Percentiles rank a stretch among this genome's conserved stretches.
Conservation (phyloP, 495 filamentous ascomycete species). For the Neurospora sp. region DNA sequence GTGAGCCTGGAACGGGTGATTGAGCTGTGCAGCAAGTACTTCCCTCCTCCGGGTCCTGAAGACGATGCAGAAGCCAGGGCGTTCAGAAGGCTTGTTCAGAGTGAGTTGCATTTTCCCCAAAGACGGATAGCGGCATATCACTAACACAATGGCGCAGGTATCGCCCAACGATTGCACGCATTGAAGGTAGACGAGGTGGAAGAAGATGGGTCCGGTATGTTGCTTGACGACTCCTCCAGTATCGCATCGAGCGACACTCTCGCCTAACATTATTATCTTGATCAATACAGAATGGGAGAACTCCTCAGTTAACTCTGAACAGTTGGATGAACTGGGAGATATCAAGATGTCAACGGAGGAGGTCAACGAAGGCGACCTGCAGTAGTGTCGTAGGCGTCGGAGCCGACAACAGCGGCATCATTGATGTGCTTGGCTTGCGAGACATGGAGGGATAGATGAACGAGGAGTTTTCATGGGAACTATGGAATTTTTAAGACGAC, state of each 20-base stretch:
- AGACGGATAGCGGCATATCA: not conserved
- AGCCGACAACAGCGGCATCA: not conserved
- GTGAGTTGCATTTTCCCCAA: slow-evolving; percentile 23
- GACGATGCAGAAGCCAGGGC: slow-evolving; percentile 23
- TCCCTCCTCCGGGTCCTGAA: slow-evolving; percentile 25
- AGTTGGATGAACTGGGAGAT: slow-evolving; percentile 27
- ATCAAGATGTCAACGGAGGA: slow-evolving; percentile 27
- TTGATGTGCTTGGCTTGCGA: not conserved
- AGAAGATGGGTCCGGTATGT: slow-evolving; percentile 48
- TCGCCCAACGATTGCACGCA: slow-evolving; percentile 30
- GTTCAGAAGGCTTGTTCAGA: slow-evolving; percentile 29
- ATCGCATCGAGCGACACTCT: slow-evolving; percentile 31
- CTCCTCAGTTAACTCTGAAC: slow-evolving; percentile 32
- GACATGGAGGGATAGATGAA: not conserved
- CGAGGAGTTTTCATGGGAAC: not conserved
- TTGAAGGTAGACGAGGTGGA: slow-evolving; percentile 42
- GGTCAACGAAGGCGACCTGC: slow-evolving; percentile 12
- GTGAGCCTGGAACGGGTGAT: slow-evolving; percentile 31
- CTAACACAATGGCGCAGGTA: slow-evolving; percentile 17
- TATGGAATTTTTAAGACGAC: not conserved
- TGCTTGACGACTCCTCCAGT: slow-evolving; percentile 30
- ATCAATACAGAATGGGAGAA: slow-evolving; percentile 32
- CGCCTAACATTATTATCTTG: slow-evolving; percentile 16
- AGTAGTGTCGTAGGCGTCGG: not conserved
- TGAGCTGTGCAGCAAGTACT: slow-evolving; percentile 31